Percentiles rank a stretch among this genome's conserved stretches.
These are phyloP conservation scores for Macrotyloma uniflorum DNA, from an alignment of 306 rosid species.

Conservation along the genomic window DNA sequence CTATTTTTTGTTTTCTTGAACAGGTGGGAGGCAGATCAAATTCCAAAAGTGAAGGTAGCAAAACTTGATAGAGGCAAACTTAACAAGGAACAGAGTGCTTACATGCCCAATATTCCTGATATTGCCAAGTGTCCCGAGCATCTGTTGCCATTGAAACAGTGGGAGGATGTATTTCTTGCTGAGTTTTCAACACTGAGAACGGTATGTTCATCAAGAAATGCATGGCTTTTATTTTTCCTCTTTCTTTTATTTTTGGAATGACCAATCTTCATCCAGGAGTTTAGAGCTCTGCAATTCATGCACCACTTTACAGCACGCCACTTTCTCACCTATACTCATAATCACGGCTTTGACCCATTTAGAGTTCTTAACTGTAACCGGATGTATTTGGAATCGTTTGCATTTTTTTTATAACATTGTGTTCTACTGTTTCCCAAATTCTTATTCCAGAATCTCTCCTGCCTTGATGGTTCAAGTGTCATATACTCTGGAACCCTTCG, in stretches of 20 bases:
- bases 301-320: neutral
- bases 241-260: conserved; percentile 3
- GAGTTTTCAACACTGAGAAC: conserved; percentile 75
- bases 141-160: conserved; percentile 70
- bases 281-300: no score
- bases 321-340: neutral
- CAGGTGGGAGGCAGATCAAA: conserved; percentile 91
- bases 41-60: conserved; percentile 86
- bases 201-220: conserved; percentile 48
- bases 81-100: conserved; percentile 75
- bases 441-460: conserved; percentile 59
- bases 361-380: neutral
- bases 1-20: conserved; percentile 20
- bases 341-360: conserved; percentile 15
- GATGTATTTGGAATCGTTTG: neutral
- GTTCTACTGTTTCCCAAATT: conserved; percentile 27
- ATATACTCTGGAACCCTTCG: conserved; percentile 23
- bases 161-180: conserved; percentile 86
- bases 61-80: conserved; percentile 70
- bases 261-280: neutral
- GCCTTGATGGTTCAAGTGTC: conserved; percentile 48
- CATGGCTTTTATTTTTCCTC: neutral
- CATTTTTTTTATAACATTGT: neutral
- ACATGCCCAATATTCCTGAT: conserved; percentile 86
- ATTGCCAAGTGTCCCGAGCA: conserved; percentile 81